Evolutionary conservation across 306 rosid genomes (phyloP).

Genomic region (Acacia acuminata): DNA sequence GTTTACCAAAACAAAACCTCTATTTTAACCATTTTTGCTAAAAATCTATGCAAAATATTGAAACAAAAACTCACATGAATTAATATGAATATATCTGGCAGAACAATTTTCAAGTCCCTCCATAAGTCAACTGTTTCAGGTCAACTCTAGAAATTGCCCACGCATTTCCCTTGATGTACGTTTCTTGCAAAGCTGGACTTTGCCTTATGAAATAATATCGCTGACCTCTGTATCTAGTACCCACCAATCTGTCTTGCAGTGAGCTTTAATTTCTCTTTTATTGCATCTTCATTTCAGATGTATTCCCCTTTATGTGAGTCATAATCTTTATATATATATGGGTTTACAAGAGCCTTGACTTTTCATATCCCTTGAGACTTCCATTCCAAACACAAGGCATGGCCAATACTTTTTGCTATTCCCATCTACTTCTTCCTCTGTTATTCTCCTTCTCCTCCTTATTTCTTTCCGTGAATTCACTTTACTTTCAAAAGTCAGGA

Average conservation of each 20-base stretch:
- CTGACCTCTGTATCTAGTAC: neutral
- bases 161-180: neutral
- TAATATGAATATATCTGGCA: neutral
- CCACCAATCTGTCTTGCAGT: neutral
- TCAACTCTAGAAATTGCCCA: neutral
- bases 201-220: neutral
- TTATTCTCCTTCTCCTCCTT: neutral
- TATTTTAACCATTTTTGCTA: neutral
- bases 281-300: no score
- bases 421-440: neutral
- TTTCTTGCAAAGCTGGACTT: neutral
- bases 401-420: neutral
- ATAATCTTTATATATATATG: neutral
- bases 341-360: neutral
- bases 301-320: neutral
- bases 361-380: neutral
- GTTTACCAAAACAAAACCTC: neutral
- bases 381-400: neutral
- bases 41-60: neutral
- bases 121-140: neutral
- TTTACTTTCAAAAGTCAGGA: conserved; percentile 15
- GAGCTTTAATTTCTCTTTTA: neutral
- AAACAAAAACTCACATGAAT: neutral
- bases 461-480: conserved; percentile 9
- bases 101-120: neutral